A percentile compares a stretch with the other conserved stretches of the same genome.
These are phyloP conservation scores for Escallonia rubra DNA, from an alignment of 129 eudicot species.

Conservation along the genomic window DNA sequence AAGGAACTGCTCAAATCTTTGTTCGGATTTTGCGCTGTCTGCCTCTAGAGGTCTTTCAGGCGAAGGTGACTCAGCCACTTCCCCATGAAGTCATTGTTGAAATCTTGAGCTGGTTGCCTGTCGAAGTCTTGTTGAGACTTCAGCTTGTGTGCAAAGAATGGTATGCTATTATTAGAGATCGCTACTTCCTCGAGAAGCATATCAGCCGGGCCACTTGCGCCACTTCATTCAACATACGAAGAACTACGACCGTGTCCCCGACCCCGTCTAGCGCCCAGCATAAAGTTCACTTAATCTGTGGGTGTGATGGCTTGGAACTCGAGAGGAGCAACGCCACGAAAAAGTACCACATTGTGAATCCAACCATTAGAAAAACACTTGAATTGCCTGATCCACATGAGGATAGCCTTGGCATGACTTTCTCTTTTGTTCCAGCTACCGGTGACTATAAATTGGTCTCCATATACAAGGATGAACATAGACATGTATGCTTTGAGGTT, in stretches of 20 bases:
- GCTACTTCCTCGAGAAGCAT: constrained; percentile 12
- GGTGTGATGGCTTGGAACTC: constrained; percentile 6
- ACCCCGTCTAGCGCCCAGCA: not conserved
- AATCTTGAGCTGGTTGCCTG: constrained; percentile 24
- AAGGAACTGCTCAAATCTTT: too few species aligned
- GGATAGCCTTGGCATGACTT: not conserved
- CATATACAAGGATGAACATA: not conserved
- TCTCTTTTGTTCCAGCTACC: constrained; percentile 2
- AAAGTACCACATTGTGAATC: constrained; percentile 5
- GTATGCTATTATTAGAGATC: constrained; percentile 9
- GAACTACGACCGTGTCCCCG: not conserved
- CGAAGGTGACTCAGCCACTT: not conserved
- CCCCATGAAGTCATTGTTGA: constrained; percentile 21
- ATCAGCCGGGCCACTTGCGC: not conserved
- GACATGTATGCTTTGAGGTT: constrained; percentile 12
- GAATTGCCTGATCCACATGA: constrained; percentile 16
- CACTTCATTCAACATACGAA: not conserved
- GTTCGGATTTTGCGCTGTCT: too few species aligned
- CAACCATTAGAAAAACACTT: not conserved
- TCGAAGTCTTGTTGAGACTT: constrained; percentile 3
- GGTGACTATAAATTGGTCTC: constrained; percentile 6
- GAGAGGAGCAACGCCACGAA: not conserved
- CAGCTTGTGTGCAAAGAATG: constrained; percentile 23
- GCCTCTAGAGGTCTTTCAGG: too few species aligned
- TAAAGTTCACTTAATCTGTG: not conserved